Base-by-base conservation (phyloP, 2,329 filamentous ascomycete genomes). In the Cryphonectria carpinicola region DNA sequence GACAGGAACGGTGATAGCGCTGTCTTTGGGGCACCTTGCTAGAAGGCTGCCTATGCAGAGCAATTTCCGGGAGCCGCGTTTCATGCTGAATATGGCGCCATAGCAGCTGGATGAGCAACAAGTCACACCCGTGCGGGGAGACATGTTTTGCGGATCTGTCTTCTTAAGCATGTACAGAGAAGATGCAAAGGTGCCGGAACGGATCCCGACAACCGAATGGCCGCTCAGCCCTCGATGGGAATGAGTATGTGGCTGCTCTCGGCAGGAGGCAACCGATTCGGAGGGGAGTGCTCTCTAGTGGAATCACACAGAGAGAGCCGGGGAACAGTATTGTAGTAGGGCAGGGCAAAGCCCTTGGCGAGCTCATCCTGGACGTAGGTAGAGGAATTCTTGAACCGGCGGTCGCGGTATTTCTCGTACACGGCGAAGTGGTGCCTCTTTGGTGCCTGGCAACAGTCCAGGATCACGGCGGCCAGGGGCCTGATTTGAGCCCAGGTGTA, bases 321-420 rank as follows among this genome's bases (percentile, higher is more conserved):
- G 65, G 68, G 76, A 35, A 72, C 78, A 75, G 82, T 87, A 71
- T 25, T 80, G 88, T 66, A 78, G 66, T 83, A 81, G 19, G 85
- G 82, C 43, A 90, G 81, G 37, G 76, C 80, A 75, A 89, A 90
- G 4, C 89, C 88, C 28, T 86, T 88, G 71, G 84, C 82, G 73
- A 98, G 85, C 79, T 95, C 92, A 25, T 85, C 85, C 79, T 95
- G 90, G 69, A 97, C 95, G 75, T 93, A 94, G 28, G 89, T 82
- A 25, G 96, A 93, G 13, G 93, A 93, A 69, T 91, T 88, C 85
- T 97, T 97, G 85, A 94, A 98, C 67, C 93, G 90, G 78, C 91
- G 92, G 80, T 97, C 93, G 52, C 89, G 87, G 82, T 98, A 99
- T 82, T 99, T 99, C 69, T 97, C 93, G 78, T 89, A 98, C 58